A percentile compares a stretch with the other conserved stretches of the same genome.
phyloP scores from a whole-genome alignment of 306 rosid species.

The Pyrus pyrifolia region DNA sequence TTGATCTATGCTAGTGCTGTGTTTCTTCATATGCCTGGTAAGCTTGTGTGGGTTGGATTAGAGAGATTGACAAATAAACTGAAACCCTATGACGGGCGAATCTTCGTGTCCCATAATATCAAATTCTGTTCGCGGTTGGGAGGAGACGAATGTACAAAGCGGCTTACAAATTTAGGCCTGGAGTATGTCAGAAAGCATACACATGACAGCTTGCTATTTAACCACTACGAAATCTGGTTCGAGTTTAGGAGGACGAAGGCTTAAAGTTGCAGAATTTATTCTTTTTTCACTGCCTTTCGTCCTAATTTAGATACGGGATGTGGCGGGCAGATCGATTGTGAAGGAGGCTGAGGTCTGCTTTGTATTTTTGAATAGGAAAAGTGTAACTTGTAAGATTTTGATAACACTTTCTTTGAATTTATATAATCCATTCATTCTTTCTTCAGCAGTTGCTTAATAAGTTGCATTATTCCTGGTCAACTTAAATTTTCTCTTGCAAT shows the following conservation, averaged over 20 bases:
- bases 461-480: neutral
- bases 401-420: neutral
- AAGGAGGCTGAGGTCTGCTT: conserved; percentile 17
- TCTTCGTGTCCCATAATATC: conserved; percentile 76
- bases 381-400: conserved; percentile 12
- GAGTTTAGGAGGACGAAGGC: conserved; percentile 55
- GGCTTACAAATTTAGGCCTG: conserved; percentile 63
- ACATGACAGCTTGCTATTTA: conserved; percentile 84
- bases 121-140: conserved; percentile 82
- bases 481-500: neutral
- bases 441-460: neutral
- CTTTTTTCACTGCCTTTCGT: neutral
- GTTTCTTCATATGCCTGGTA: conserved; percentile 88
- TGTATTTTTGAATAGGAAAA: neutral
- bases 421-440: neutral
- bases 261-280: conserved; percentile 16
- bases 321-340: conserved; percentile 6
- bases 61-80: conserved; percentile 61
- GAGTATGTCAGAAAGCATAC: conserved; percentile 70
- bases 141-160: conserved; percentile 74
- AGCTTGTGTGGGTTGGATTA: conserved; percentile 78
- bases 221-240: conserved; percentile 91
- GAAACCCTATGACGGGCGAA: conserved; percentile 67
- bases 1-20: conserved; percentile 94
- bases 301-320: conserved; percentile 7